Conservation (phyloP, 2,329 filamentous ascomycete genomes). For the Cryoendolithus antarcticus region DNA sequence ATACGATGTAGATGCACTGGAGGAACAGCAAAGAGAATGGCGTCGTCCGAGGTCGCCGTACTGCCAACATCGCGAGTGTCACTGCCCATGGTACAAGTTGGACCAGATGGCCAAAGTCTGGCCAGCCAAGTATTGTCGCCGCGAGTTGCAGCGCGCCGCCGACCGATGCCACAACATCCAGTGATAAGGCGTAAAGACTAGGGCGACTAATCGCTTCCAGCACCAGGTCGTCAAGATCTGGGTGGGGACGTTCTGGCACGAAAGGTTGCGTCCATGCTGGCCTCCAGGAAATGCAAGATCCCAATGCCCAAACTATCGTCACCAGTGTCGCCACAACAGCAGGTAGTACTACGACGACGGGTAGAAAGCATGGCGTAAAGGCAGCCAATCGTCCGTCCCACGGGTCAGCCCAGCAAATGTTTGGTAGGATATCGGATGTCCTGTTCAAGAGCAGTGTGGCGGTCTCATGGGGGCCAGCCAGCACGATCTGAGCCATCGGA, state of each 20-base stretch:
- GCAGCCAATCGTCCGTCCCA: slow-evolving; percentile 26
- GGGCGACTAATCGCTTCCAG: slow-evolving; percentile 22
- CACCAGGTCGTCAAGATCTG: slow-evolving; percentile 6
- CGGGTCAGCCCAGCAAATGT: slow-evolving; percentile 14
- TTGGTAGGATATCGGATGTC: neutral
- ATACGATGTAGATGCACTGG: slow-evolving; percentile 11
- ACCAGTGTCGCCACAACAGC: slow-evolving; percentile 25
- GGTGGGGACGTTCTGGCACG: slow-evolving; percentile 29
- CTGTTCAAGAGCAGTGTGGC: too few species aligned
- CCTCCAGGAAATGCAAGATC: slow-evolving; percentile 22
- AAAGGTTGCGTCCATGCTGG: slow-evolving; percentile 43
- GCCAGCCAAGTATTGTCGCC: slow-evolving; percentile 4
- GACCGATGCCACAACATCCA: slow-evolving; percentile 9
- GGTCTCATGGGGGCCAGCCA: too few species aligned
- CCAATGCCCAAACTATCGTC: slow-evolving; percentile 24
- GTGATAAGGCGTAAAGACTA: slow-evolving; percentile 8
- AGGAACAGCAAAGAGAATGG: slow-evolving; percentile 16
- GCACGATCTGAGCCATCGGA: too few species aligned
- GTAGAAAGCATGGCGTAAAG: slow-evolving; percentile 30
- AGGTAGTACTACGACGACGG: slow-evolving; percentile 26
- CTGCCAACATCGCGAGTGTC: slow-evolving; percentile 10
- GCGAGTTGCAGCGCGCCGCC: slow-evolving; percentile 12
- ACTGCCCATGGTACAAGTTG: slow-evolving; percentile 15
- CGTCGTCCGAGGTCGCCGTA: slow-evolving; percentile 16
- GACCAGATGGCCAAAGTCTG: slow-evolving; percentile 4